Evolutionary conservation across 1,139 yeast species (phyloP), one percentile per base, ranked within the genome.

Genomic region (Sugiyamaella paludigena): DNA sequence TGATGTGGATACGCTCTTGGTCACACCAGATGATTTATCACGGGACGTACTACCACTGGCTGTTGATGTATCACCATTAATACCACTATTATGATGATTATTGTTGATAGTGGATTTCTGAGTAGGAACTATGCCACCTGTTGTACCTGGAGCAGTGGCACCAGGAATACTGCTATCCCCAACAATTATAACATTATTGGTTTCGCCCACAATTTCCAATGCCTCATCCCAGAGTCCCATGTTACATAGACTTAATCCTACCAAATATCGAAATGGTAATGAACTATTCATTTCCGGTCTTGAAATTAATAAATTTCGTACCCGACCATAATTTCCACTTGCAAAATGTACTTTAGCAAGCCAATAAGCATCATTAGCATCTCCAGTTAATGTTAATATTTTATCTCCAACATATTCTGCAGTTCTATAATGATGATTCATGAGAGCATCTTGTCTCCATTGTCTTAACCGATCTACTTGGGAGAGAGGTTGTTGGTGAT

Each of bases 321-420:
- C 97, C 38, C 97, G 74, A 35, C 84, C 77, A 64, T 80, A 89
- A 62, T 87, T 81, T 10, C 94, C 92, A 53, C 81, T 77, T 45
- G 77, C 72, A 66, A 82, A 87, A 64, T 85, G 83, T 1, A 87
- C 95, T 68, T 92, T 96, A 0, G 96, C 97, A 38, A 92, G 74
- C 97, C 98, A 92, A 66, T 89, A 91, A 11, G 97, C 97, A 66
- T 92, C 98, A 61, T 85, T 87, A 12, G 96, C 85, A 62, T 91
- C 97, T 54, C 80, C 56, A 1, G 91, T 85, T 51, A 91, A 70
- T 0, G 91, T 81, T 42, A 86, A 75, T 8, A 94, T 87, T 60
- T 91, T 92, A 69, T 92, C 96, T 10, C 97, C 98, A 31, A 94
- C 79, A 63, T 82, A 88, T 60, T 86, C 94, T 0, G 98, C 98